phyloP scores from a whole-genome alignment of 2,329 filamentous ascomycete species.

The Aspergillus neoniger region DNA sequence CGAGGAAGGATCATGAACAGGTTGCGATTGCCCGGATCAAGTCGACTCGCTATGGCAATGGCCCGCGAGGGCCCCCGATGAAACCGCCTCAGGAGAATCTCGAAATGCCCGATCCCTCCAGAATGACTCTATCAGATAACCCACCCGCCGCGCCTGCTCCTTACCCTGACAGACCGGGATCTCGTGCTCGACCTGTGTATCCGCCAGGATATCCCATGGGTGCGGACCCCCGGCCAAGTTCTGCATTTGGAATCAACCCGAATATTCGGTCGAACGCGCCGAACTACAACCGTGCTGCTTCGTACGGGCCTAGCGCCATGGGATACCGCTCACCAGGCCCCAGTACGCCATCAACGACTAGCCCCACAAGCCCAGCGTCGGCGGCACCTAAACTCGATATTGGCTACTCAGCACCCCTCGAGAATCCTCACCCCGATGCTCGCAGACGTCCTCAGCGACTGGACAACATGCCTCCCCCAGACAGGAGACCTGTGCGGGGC shows the following conservation, averaged over 20 bases:
- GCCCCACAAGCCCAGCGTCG: conserved; percentile 34
- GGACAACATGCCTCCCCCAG: conserved; percentile 29
- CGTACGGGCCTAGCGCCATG: conserved; percentile 36
- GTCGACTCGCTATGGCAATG: conserved; percentile 68
- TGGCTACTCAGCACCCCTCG: conserved; percentile 50
- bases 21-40: conserved; percentile 87
- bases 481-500: conserved; percentile 35
- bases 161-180: conserved; percentile 43
- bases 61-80: conserved; percentile 45
- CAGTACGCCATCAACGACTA: conserved; percentile 33
- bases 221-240: conserved; percentile 44
- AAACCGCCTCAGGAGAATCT: conserved; percentile 46
- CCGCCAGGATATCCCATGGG: conserved; percentile 36
- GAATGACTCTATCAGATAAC: conserved; percentile 41
- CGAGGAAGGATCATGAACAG: conserved; percentile 89
- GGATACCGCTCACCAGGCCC: conserved; percentile 38
- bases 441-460: conserved; percentile 35
- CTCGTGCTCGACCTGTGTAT: conserved; percentile 37
- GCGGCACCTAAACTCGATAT: conserved; percentile 46
- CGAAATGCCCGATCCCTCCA: conserved; percentile 53
- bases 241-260: conserved; percentile 52
- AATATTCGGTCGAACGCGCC: conserved; percentile 47
- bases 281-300: conserved; percentile 35
- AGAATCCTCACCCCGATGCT: conserved; percentile 36
- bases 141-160: conserved; percentile 40